These are phyloP conservation scores for Stentor roeselii DNA, from an alignment of 73 alveolate species.

Conservation along the genomic window DNA sequence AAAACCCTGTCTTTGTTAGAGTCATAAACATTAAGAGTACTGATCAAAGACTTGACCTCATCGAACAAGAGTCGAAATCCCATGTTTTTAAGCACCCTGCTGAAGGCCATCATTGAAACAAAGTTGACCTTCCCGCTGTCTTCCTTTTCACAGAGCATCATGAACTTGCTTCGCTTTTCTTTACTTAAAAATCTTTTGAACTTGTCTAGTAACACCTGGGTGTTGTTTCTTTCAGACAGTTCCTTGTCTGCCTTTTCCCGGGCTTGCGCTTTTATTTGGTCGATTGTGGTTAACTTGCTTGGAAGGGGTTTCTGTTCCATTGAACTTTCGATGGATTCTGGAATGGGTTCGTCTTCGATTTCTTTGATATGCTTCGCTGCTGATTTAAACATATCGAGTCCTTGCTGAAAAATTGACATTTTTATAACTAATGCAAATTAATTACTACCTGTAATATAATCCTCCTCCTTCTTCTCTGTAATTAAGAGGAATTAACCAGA, in stretches of 20 bases:
- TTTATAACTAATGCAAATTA: too few relatives aligned
- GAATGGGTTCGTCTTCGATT: background rate
- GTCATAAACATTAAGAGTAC: conserved; percentile 15
- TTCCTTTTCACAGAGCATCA: background rate
- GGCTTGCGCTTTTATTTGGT: conserved; percentile 20
- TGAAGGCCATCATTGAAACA: background rate
- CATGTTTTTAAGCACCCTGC: background rate
- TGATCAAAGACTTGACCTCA: background rate
- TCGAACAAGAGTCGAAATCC: conserved; percentile 4
- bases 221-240: background rate
- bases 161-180: background rate
- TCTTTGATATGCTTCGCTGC: background rate
- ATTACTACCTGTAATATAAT: too few relatives aligned
- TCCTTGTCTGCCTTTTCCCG: conserved; percentile 19
- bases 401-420: conserved; percentile 24
- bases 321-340: background rate
- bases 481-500: too few relatives aligned
- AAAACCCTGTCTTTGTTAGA: background rate
- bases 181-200: background rate
- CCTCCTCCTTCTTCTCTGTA: too few relatives aligned
- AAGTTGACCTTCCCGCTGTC: background rate
- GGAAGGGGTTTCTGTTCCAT: background rate
- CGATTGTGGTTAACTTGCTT: background rate
- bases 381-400: background rate
- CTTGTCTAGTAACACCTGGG: background rate